Base-by-base conservation (phyloP, 257 asterid species). In the Capsicum rhomboideum region DNA sequence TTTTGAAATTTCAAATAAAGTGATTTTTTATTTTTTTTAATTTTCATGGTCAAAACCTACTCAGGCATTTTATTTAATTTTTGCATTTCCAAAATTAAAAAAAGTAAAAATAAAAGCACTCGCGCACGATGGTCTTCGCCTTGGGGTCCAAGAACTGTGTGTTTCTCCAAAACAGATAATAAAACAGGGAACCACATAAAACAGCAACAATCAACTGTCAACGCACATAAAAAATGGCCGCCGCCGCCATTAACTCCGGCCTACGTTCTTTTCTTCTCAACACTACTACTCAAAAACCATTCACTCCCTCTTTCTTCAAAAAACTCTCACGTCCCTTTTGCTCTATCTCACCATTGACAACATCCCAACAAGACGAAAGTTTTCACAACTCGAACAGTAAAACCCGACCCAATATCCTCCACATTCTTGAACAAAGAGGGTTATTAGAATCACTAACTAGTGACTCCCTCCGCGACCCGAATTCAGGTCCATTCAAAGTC, bases 361-460 rank as follows among this genome's bases (percentile, higher is more conserved):
- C 80, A 21, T 21, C 79, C 55, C 56, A 23, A 55, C 56, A 80
- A 34, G n/a, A 37, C 83, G 42, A 63, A 5, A 74, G 0, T 44
- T 50, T 16, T 10, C n/a, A 4, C 1, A 37, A 55, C 12, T 59
- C 31, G 40, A 46, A 11, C 26, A 31, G 18, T 52, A 77, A 12
- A 42, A 34, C 52, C n/a, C 42, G 84, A 44, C 72, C 86, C 34
- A 93, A 96, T 85, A 94, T 96, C 31, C 93, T 96, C 9, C 87
- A 91, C 82, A 86, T 93, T 68, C 91, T 96, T 31, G 92, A 94
- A 88, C 93, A 96, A 71, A 88, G 99, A 31, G 97, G 97, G 18
- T 89, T 96, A 1, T 86, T 96, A 53, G 98, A 94, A 8, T 91
- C 97, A 88, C 79, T 96, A 85, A 94, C 99, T 64, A 64, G 87